A percentile compares a stretch with the other conserved stretches of the same genome.
phyloP scores from a whole-genome alignment of 352 stramenopile species.

The Phytophthora aleatoria region DNA sequence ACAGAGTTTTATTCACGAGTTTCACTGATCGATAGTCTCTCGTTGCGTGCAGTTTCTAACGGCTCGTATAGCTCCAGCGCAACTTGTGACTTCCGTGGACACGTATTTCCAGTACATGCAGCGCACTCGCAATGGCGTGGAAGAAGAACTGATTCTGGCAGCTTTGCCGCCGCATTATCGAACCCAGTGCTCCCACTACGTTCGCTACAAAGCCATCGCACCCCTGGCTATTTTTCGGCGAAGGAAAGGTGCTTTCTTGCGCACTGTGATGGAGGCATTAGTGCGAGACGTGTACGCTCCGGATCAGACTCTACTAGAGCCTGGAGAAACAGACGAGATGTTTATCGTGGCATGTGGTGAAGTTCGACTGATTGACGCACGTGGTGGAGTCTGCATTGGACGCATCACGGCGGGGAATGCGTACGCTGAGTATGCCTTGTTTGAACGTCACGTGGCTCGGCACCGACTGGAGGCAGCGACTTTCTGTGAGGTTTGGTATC shows the following conservation, averaged over 20 bases:
- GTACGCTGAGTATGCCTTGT: conserved; percentile 58
- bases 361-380: conserved; percentile 41
- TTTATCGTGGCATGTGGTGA: conserved; percentile 55
- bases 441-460: conserved; percentile 42
- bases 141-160: conserved; percentile 55
- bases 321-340: conserved; percentile 53
- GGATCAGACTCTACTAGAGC: conserved; percentile 35
- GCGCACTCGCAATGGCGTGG: conserved; percentile 57
- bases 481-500: conserved; percentile 59
- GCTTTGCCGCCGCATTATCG: conserved; percentile 57
- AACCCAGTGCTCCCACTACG: conserved; percentile 52
- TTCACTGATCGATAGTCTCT: not conserved
- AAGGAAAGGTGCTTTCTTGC: conserved; percentile 51
- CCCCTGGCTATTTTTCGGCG: conserved; percentile 54
- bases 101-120: conserved; percentile 82
- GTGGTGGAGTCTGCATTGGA: conserved; percentile 7
- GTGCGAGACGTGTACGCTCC: conserved; percentile 58
- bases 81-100: conserved; percentile 40
- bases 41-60: conserved; percentile 45
- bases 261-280: conserved; percentile 49
- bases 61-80: conserved; percentile 39
- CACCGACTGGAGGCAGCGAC: conserved; percentile 41
- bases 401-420: conserved; percentile 38
- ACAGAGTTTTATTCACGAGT: not conserved
- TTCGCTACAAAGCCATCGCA: conserved; percentile 54